phyloP scores from a whole-genome alignment of 768 basidiomycete genomes.

The Phallus indusiatus region DNA sequence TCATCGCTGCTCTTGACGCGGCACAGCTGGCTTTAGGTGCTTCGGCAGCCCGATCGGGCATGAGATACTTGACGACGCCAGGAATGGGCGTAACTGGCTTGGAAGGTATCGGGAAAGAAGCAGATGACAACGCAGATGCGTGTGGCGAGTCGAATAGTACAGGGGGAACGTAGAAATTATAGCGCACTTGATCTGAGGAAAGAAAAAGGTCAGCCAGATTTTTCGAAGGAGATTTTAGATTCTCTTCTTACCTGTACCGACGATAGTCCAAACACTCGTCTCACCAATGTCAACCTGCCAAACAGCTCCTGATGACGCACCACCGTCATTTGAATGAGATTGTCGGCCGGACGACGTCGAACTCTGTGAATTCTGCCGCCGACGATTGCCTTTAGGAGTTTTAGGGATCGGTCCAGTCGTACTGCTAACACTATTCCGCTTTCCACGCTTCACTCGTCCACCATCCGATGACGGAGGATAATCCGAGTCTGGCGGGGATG shows the following conservation, averaged over 20 bases:
- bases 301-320: conserved; percentile 67
- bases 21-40: conserved; percentile 65
- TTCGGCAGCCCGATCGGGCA: conserved; percentile 80
- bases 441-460: conserved; percentile 71
- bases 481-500: conserved; percentile 47
- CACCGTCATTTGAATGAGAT: conserved; percentile 47
- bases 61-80: conserved; percentile 81
- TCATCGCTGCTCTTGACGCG: conserved; percentile 54
- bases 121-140: conserved; percentile 22
- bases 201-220: conserved; percentile 1
- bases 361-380: conserved; percentile 66
- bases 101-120: conserved; percentile 69
- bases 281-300: conserved; percentile 91
- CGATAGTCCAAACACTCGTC: conserved; percentile 91
- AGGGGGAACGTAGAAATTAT: conserved; percentile 89
- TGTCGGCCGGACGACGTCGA: conserved; percentile 54
- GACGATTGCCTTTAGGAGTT: conserved; percentile 38
- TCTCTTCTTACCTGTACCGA: conserved; percentile 64
- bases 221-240: not conserved
- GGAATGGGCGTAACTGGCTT: conserved; percentile 84
- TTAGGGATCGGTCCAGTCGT: conserved; percentile 39
- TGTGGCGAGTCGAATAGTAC: conserved; percentile 69
- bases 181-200: conserved; percentile 71
- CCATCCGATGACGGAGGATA: conserved; percentile 77
- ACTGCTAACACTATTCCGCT: conserved; percentile 62